Base-by-base conservation (phyloP, 495 filamentous ascomycete species). In the Penicillium arizonense region DNA sequence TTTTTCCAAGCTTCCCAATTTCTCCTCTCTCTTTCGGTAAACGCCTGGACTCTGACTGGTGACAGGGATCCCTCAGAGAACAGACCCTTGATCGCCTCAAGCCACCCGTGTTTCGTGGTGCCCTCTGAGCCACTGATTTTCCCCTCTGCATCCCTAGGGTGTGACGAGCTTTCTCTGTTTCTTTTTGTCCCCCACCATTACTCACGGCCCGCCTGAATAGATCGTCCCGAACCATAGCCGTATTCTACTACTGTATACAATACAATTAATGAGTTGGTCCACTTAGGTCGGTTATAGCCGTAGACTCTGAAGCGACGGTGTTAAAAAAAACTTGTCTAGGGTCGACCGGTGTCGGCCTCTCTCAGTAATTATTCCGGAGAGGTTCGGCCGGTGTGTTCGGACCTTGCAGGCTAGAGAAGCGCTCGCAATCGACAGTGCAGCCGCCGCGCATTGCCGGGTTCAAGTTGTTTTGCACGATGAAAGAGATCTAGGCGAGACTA, bases 91-190 rank as follows among this genome's bases (percentile, higher is more conserved):
- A 64, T 66, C 55, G 55, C 45, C 55, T 63, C 55, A 58, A 64
- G 63, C 61, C 62, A 65, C 67, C 57, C 58, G 64, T 62, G 59
- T 62, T 69, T 67, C 69, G 71, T 74, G 71, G 71, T 72, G 60
- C 50, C 4, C 44, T 74, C 67, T 71, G 44, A 50, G 36, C 71
- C 71, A 74, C 53, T 69, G 63, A 57, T 65, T 70, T 55, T 28
- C 34, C 16, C 56, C 49, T 51, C 41, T 55, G 33, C 54, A 61
- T 58, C 61, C 61, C 61, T 57, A 52, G 56, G 54, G 62, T 68
- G 68, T 69, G 67, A 73, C 68, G 54, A 61, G 57, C 57, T 57
- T 36, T 56, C 62, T 30, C 28, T 56, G 48, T 55, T 54, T 50
- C 49, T 14, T 39, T 54, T 38, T 33, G 11, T 39, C 44, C 51